Evolutionary conservation across 1,284 basidiomycete genomes (phyloP).

Genomic region (Moesziomyces antarcticus): DNA sequence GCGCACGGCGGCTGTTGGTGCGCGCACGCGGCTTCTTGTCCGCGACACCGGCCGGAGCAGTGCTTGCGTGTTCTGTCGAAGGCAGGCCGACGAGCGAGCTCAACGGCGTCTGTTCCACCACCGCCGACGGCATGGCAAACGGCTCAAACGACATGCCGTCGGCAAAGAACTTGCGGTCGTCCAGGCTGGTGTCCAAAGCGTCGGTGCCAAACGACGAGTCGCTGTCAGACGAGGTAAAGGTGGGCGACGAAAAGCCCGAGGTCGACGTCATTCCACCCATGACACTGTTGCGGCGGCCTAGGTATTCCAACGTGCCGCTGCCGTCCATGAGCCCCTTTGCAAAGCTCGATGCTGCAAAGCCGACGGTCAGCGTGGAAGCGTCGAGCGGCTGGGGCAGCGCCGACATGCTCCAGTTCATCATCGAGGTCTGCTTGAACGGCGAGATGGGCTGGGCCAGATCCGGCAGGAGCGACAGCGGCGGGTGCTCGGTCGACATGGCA

Average conservation of each 20-base stretch:
- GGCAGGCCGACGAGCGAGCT: slow-evolving; percentile 30
- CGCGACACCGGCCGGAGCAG: not conserved
- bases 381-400: slow-evolving; percentile 26
- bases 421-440: slow-evolving; percentile 43
- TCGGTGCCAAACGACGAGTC: slow-evolving; percentile 39
- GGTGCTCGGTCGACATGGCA: slow-evolving; percentile 6
- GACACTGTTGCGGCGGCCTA: slow-evolving; percentile 14
- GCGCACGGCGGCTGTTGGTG: slow-evolving; percentile 1
- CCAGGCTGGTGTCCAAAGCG: slow-evolving; percentile 17
- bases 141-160: slow-evolving; percentile 43
- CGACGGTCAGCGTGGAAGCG: slow-evolving; percentile 15
- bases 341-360: slow-evolving; percentile 5
- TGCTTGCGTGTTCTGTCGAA: not conserved
- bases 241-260: slow-evolving; percentile 32
- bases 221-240: slow-evolving; percentile 36
- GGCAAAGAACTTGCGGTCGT: slow-evolving; percentile 26
- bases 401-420: slow-evolving; percentile 38
- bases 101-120: slow-evolving; percentile 37
- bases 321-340: slow-evolving; percentile 17
- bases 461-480: slow-evolving; percentile 16
- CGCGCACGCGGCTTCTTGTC: slow-evolving; percentile 10
- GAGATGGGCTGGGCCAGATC: slow-evolving; percentile 31
- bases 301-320: slow-evolving; percentile 17
- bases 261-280: slow-evolving; percentile 11
- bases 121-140: slow-evolving; percentile 18